Percentiles rank a stretch among this genome's conserved stretches.
Evolutionary conservation across 1,284 basidiomycete genomes (phyloP).

Genomic region (Papiliotrema flavescens): DNA sequence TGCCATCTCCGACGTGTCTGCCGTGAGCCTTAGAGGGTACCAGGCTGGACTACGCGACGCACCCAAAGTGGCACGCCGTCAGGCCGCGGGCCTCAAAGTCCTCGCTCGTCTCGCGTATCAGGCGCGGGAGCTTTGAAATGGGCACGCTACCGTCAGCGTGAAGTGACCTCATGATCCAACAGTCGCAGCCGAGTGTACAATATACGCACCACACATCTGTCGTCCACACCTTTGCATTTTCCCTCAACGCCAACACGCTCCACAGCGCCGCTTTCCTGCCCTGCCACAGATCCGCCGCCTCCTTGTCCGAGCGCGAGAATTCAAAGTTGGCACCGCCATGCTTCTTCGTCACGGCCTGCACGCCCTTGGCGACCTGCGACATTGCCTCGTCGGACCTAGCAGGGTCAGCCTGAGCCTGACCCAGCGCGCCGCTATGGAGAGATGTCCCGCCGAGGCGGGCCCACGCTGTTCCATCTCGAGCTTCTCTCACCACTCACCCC

Average conservation of each 20-base stretch:
- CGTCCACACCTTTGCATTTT: slow-evolving; percentile 64
- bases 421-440: too few species aligned
- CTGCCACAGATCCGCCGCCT: slow-evolving; percentile 74
- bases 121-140: slow-evolving; percentile 68
- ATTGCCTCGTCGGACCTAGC: slow-evolving; percentile 56
- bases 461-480: too few species aligned
- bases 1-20: slow-evolving; percentile 83
- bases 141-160: slow-evolving; percentile 57
- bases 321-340: slow-evolving; percentile 69
- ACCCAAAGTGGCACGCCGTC: slow-evolving; percentile 53
- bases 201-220: slow-evolving; percentile 79
- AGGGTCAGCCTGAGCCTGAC: too few species aligned
- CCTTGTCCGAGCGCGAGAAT: slow-evolving; percentile 63
- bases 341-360: slow-evolving; percentile 58
- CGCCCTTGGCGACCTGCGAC: slow-evolving; percentile 61
- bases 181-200: too few species aligned
- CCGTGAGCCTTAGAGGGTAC: slow-evolving; percentile 35
- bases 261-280: slow-evolving; percentile 81
- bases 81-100: slow-evolving; percentile 63
- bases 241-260: slow-evolving; percentile 63
- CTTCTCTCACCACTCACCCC: slow-evolving; percentile 55
- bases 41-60: slow-evolving; percentile 4
- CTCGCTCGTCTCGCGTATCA: slow-evolving; percentile 71
- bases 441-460: too few species aligned
- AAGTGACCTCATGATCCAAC: background rate